Evolutionary conservation across 2,329 filamentous ascomycete species (phyloP), one percentile per base, ranked within the genome.

Genomic region (Colletotrichum euphorbiae): DNA sequence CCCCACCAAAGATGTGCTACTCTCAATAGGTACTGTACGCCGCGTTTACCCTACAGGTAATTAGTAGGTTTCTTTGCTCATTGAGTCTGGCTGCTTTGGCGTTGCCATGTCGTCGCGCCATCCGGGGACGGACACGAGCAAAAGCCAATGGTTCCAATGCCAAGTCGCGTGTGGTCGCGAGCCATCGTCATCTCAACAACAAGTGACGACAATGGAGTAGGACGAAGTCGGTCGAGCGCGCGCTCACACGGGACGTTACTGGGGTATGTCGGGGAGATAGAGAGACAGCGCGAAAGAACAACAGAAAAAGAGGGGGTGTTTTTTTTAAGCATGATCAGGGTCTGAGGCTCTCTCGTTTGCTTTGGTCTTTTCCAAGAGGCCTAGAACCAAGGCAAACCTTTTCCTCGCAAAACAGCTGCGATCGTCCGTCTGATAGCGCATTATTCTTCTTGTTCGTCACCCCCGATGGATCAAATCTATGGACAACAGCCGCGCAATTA

Each of bases 91-190:
- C 28, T 45, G 24, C 24, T 24, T 24, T 5, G 33, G 15, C 40
- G 17, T 43, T 28, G 7, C 2, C 28, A 1, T 6, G 28, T 7
- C 28, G 28, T 28, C 6, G 28, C 28, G 2, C 4, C 28, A 28
- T 28, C n/a, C n/a, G n/a, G n/a, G n/a, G n/a, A n/a, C 7, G 28
- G 7, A 28, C 28, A 28, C 6, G 62, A 60, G 64, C 51, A 57
- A 52, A 57, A 24, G 60, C 60, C 64, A 52, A 57, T 56, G 59
- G 59, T 64, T 64, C 45, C 52, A 46, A 31, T 58, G 60, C 60
- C 60, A 64, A 58, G 64, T 19, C 38, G 19, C 38, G 19, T 55
- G 31, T 13, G 50, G 36, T 13, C 21, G 50, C 38, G 58, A 62
- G 19, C 45, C 45, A 21, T 45, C 51, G n/a, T 56, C 52, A 52